Conservation (phyloP, 2,329 filamentous ascomycete species). For the Fusarium tupiense region DNA sequence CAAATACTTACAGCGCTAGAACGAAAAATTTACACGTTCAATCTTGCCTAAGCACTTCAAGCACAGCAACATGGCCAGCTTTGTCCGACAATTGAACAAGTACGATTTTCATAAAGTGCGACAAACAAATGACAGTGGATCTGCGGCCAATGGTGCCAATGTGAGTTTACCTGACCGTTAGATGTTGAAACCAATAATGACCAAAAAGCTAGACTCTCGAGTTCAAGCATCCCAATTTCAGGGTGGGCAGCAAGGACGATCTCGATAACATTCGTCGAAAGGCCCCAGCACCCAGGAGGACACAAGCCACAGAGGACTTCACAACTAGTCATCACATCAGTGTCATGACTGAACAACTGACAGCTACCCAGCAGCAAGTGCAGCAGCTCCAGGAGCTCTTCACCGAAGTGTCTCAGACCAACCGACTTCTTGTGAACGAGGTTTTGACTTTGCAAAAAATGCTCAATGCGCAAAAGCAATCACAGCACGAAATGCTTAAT, state of each 20-base stretch:
- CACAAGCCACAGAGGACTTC: slow-evolving; percentile 72
- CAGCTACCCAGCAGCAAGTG: slow-evolving; percentile 91
- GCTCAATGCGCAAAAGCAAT: slow-evolving; percentile 66
- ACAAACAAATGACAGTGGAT: slow-evolving; percentile 51
- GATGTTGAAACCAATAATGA: slow-evolving; percentile 9
- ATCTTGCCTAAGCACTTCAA: slow-evolving; percentile 99
- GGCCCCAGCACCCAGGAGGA: slow-evolving; percentile 88
- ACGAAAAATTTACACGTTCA: slow-evolving; percentile 97
- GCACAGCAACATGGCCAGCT: slow-evolving; percentile 98
- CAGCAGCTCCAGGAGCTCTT: slow-evolving; percentile 88
- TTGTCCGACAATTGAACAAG: slow-evolving; percentile 95
- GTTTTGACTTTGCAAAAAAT: slow-evolving; percentile 69
- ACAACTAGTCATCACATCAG: slow-evolving; percentile 88
- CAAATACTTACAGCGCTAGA: slow-evolving; percentile 63
- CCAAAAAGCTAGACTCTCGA: slow-evolving; percentile 65
- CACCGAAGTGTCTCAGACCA: slow-evolving; percentile 75
- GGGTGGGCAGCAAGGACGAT: slow-evolving; percentile 93
- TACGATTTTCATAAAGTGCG: slow-evolving; percentile 99
- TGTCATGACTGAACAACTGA: slow-evolving; percentile 85
- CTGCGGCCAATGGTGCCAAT: slow-evolving; percentile 50
- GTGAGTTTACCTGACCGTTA: slow-evolving; percentile 38
- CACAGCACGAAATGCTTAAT: slow-evolving; percentile 66
- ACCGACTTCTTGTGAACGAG: slow-evolving; percentile 70
- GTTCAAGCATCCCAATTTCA: slow-evolving; percentile 97
- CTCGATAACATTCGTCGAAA: slow-evolving; percentile 97